These are phyloP conservation scores for Aspergillus jensenii DNA, from an alignment of 2,329 filamentous ascomycete genomes.

Conservation along the genomic window DNA sequence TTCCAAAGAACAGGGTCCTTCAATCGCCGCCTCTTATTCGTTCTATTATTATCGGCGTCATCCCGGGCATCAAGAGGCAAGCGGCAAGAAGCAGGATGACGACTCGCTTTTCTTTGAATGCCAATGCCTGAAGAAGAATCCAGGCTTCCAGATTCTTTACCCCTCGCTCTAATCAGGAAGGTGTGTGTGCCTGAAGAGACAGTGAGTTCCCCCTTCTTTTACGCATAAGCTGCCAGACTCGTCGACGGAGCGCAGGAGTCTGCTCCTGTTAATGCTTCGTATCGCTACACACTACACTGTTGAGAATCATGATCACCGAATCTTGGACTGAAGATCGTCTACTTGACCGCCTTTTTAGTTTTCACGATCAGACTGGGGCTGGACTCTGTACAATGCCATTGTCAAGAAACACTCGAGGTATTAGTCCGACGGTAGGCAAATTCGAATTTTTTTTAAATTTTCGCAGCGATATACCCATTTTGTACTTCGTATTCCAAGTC, in stretches of 20 bases:
- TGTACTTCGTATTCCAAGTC: background rate
- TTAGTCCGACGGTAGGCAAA: background rate
- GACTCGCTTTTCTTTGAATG: background rate
- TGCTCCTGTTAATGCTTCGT: no score
- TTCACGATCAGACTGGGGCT: background rate
- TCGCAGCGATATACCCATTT: background rate
- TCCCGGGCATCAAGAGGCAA: no score
- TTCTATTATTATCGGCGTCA: constrained; percentile 9
- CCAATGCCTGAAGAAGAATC: constrained; percentile 5
- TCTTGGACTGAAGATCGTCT: background rate
- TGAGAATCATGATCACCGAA: background rate
- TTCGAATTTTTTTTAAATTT: background rate
- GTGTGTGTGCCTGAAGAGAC: background rate
- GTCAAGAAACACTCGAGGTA: background rate
- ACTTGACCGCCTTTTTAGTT: constrained; percentile 12
- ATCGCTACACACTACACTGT: background rate
- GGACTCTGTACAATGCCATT: background rate
- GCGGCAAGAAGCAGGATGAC: constrained; percentile 1
- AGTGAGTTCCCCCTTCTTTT: background rate
- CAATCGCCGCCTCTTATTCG: background rate
- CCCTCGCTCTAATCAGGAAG: constrained; percentile 3
- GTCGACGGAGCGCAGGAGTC: background rate
- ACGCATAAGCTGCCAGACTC: background rate
- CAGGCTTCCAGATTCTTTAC: constrained; percentile 17
- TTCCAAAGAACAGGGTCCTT: constrained; percentile 18